phyloP scores from a whole-genome alignment of 495 filamentous ascomycete genomes.

The Penicillium simplicissimum region DNA sequence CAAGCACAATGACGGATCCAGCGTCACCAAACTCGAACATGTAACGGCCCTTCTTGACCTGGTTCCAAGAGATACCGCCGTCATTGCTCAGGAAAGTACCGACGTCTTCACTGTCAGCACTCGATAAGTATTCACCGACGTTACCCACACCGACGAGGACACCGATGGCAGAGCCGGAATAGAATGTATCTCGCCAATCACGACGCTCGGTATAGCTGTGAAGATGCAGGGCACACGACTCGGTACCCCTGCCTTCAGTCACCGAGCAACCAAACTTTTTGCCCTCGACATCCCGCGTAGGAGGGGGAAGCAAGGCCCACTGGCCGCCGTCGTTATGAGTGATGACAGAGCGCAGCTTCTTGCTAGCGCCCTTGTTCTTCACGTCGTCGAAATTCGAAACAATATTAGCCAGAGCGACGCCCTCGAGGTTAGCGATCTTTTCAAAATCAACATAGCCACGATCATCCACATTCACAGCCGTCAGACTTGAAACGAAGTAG shows the following conservation, averaged over 20 bases:
- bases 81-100: slow-evolving; percentile 88
- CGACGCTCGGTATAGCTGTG: slow-evolving; percentile 91
- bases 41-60: slow-evolving; percentile 79
- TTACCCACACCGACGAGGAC: slow-evolving; percentile 91
- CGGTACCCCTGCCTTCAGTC: slow-evolving; percentile 43
- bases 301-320: slow-evolving; percentile 75
- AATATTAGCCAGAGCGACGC: slow-evolving; percentile 82
- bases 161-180: slow-evolving; percentile 84
- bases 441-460: slow-evolving; percentile 90
- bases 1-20: slow-evolving; percentile 87
- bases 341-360: slow-evolving; percentile 85
- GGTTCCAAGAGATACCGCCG: slow-evolving; percentile 84
- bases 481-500: slow-evolving; percentile 80
- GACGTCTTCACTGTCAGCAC: slow-evolving; percentile 62
- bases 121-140: slow-evolving; percentile 65
- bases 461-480: slow-evolving; percentile 73
- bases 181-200: slow-evolving; percentile 78
- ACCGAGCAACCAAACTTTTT: slow-evolving; percentile 69
- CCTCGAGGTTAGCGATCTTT: slow-evolving; percentile 88
- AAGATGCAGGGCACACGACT: slow-evolving; percentile 82
- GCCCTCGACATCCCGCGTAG: slow-evolving; percentile 64
- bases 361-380: slow-evolving; percentile 60
- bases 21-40: slow-evolving; percentile 95
- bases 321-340: slow-evolving; percentile 93
- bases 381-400: slow-evolving; percentile 70